Evolutionary conservation across 2,329 filamentous ascomycete species (phyloP).

Genomic region (Metarhizium robertsii): DNA sequence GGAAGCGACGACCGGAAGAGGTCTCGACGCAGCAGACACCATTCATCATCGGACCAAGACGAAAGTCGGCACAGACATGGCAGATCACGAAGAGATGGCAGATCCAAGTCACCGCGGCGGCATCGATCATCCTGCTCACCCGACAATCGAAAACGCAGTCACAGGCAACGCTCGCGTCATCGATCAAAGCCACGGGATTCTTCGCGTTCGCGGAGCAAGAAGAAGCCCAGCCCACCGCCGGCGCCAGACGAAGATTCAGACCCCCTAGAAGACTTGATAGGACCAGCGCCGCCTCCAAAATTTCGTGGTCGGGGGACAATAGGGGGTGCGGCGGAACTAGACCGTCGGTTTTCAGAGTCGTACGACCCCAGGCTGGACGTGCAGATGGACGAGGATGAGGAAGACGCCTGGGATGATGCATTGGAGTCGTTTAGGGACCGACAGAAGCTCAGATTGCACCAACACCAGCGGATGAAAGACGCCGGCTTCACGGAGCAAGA

Average conservation of each 20-base stretch:
- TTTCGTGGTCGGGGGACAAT: slow-evolving; percentile 61
- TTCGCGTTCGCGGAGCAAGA: background rate
- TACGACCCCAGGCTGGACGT: slow-evolving; percentile 53
- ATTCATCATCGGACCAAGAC: background rate
- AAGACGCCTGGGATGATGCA: slow-evolving; percentile 69
- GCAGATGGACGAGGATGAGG: slow-evolving; percentile 35
- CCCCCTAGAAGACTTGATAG: slow-evolving; percentile 66
- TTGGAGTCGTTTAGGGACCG: slow-evolving; percentile 71
- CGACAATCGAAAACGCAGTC: slow-evolving; percentile 17
- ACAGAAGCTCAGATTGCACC: slow-evolving; percentile 66
- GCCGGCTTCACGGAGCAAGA: slow-evolving; percentile 73
- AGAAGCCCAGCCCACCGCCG: background rate
- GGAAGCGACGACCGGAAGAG: slow-evolving; percentile 4
- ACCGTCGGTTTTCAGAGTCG: slow-evolving; percentile 64
- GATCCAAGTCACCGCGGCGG: slow-evolving; percentile 16
- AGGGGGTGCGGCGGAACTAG: slow-evolving; percentile 57
- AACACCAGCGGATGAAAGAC: slow-evolving; percentile 63
- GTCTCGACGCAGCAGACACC: background rate
- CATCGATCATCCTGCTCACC: slow-evolving; percentile 23
- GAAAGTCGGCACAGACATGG: slow-evolving; percentile 5
- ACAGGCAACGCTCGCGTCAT: slow-evolving; percentile 23
- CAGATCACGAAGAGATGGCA: slow-evolving; percentile 7
- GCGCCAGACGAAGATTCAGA: slow-evolving; percentile 42
- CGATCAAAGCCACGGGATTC: background rate
- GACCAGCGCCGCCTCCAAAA: slow-evolving; percentile 52